Percentiles rank a stretch among this genome's conserved stretches.
phyloP scores from a whole-genome alignment of 2,329 filamentous ascomycete species.

The Arthrobotrys musiformis region DNA sequence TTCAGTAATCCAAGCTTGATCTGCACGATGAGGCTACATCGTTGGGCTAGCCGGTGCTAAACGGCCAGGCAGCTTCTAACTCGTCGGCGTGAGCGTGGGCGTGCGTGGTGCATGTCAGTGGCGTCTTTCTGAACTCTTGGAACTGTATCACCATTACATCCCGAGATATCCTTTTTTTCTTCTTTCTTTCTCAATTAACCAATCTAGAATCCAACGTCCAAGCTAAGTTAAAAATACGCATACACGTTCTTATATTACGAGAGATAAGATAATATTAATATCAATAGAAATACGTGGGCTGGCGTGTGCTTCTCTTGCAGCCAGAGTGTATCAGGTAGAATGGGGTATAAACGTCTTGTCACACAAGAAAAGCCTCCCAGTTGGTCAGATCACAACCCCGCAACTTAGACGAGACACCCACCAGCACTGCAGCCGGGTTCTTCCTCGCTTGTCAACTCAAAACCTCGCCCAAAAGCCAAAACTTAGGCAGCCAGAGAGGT shows the following conservation, averaged over 20 bases:
- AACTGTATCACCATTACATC: not conserved
- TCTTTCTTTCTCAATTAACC: no score
- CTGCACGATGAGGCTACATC: conserved; percentile 28
- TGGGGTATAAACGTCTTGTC: conserved; percentile 16
- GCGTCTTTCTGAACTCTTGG: not conserved
- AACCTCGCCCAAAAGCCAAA: no score
- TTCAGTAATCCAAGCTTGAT: conserved; percentile 37
- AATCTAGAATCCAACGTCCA: conserved; percentile 8
- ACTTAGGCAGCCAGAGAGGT: conserved; percentile 13
- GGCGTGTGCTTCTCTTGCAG: not conserved
- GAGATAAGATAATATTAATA: conserved; percentile 34
- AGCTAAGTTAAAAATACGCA: conserved; percentile 39
- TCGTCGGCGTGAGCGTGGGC: no score
- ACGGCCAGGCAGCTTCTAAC: no score
- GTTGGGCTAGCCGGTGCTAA: conserved; percentile 22
- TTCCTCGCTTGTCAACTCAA: conserved; percentile 36
- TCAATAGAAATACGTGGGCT: not conserved
- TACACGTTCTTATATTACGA: conserved; percentile 36
- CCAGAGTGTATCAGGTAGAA: conserved; percentile 11
- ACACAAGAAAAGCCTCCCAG: conserved; percentile 19
- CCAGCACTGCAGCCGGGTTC: conserved; percentile 5
- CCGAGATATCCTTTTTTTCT: not conserved
- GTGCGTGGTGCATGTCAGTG: no score
- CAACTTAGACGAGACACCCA: conserved; percentile 52
- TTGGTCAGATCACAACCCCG: conserved; percentile 33